These are phyloP conservation scores for Crithidia thermophila DNA, from an alignment of 208 protist species.

Conservation along the genomic window DNA sequence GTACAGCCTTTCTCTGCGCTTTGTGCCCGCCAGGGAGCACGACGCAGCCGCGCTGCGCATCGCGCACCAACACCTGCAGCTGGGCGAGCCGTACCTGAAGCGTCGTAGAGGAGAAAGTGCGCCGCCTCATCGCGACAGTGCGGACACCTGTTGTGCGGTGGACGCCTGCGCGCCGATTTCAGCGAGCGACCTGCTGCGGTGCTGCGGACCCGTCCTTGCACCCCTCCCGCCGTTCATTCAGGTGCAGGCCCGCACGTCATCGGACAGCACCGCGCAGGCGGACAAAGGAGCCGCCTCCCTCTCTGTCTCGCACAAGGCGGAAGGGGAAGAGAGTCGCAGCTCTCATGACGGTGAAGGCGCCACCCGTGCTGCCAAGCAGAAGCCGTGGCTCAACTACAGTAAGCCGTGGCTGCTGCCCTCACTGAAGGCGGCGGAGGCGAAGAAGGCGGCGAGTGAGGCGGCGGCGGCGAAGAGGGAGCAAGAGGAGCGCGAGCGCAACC, in stretches of 20 bases:
- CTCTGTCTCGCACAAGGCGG: no score
- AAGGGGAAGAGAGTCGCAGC: no score
- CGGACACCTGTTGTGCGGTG: conserved; percentile 10
- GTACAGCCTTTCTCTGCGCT: conserved; percentile 53
- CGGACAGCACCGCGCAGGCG: background rate
- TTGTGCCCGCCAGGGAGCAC: conserved; percentile 34
- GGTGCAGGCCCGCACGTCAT: background rate
- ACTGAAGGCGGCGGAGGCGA: conserved; percentile 38
- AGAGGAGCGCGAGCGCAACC: conserved; percentile 27
- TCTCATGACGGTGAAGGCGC: background rate
- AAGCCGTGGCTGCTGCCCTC: conserved; percentile 60
- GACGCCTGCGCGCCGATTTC: conserved; percentile 20
- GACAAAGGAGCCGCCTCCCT: background rate
- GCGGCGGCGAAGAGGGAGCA: conserved; percentile 21
- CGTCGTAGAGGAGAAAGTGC: conserved; percentile 14
- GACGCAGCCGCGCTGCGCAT: conserved; percentile 53
- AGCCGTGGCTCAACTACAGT: conserved; percentile 70
- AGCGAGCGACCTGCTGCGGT: conserved; percentile 10
- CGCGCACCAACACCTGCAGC: conserved; percentile 46
- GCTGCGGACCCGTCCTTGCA: conserved; percentile 16
- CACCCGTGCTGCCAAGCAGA: conserved; percentile 14
- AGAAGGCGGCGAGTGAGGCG: conserved; percentile 29
- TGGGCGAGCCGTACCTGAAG: conserved; percentile 51
- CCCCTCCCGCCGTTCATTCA: conserved; percentile 21
- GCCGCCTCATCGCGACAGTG: background rate